A percentile compares a stretch with the other conserved stretches of the same genome.
Conservation (phyloP, 768 basidiomycete genomes). For the Leccinum ochraceum region DNA sequence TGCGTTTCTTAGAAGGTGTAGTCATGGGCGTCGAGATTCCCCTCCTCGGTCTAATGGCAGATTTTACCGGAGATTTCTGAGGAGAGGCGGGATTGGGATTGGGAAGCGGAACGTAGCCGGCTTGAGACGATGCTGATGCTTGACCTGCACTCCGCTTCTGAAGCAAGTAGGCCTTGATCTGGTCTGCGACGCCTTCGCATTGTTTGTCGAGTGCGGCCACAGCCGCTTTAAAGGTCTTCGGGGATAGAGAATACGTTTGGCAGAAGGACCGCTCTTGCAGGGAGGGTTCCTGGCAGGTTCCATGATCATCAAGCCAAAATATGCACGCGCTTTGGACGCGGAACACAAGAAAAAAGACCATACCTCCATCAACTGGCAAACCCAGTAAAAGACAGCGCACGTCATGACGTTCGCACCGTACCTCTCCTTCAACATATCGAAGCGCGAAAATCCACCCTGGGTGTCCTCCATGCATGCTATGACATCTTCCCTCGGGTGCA, state of each 20-base stretch:
- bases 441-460: slow-evolving; percentile 27
- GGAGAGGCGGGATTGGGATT: slow-evolving; percentile 10
- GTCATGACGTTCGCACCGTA: slow-evolving; percentile 28
- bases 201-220: slow-evolving; percentile 22
- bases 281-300: background rate
- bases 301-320: background rate
- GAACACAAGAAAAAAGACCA: background rate
- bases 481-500: slow-evolving; percentile 16
- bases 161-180: slow-evolving; percentile 19
- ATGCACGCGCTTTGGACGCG: background rate
- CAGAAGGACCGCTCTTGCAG: slow-evolving; percentile 24
- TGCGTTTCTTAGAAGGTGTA: slow-evolving; percentile 37
- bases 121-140: slow-evolving; percentile 1
- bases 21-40: background rate
- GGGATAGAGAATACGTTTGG: slow-evolving; percentile 17
- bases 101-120: background rate
- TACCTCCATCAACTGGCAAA: slow-evolving; percentile 42
- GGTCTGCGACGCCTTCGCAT: slow-evolving; percentile 27
- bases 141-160: slow-evolving; percentile 2
- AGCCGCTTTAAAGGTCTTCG: slow-evolving; percentile 23
- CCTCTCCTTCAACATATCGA: slow-evolving; percentile 18
- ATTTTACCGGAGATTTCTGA: slow-evolving; percentile 24
- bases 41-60: slow-evolving; percentile 15
- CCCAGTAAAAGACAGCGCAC: slow-evolving; percentile 50
- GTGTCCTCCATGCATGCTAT: slow-evolving; percentile 37